Base-by-base conservation (phyloP, 192 early-diverging fungal species). In the Coemansia sp. region DNA sequence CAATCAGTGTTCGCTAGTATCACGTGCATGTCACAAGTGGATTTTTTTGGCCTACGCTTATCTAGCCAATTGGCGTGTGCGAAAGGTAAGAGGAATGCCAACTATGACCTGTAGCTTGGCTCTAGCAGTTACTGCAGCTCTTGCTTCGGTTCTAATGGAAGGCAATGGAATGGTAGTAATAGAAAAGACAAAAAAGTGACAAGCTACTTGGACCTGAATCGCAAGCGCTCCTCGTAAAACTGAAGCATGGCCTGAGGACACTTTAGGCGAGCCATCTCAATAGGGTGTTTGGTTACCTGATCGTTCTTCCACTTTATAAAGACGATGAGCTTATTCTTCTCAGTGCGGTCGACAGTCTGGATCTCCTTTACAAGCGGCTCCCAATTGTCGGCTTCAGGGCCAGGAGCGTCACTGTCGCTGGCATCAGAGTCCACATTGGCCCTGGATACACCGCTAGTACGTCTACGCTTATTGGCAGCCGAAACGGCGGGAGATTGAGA, bases 191-290 rank as follows among this genome's bases (percentile, higher is more conserved):
- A 16, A 16, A 43, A 43, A 43, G 13, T 15, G 2, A 15, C 42
- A 51, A 27, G n/a, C 43, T 72, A 63, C 68, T 70, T 75, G 41
- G 64, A 57, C 29, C 80, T 71, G 68, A 88, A 88, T 64, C 84
- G 79, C 47, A 88, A 72, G 41, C 85, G 87, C 59, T 61, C 70
- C 73, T 88, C 87, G 72, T 86, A 88, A 63, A 86, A 88, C 54
- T 72, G 73, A 41, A 88, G 84, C 74, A 88, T 77, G 42, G 59
- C 60, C 65, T 77, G 75, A 7, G 87, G 85, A 27, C 80, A 85
- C 63, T 80, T 80, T 29, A 67, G 13, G 72, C 85, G 85, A 1
- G 74, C 80, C 3, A 60, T 46, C 59, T 73, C 68, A 18, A 72
- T 66, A 0, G 80, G 70, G 47, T 88, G 85, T 61, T 72, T 70